phyloP scores from a whole-genome alignment of 768 basidiomycete genomes.

The Termitomyces sp. region DNA sequence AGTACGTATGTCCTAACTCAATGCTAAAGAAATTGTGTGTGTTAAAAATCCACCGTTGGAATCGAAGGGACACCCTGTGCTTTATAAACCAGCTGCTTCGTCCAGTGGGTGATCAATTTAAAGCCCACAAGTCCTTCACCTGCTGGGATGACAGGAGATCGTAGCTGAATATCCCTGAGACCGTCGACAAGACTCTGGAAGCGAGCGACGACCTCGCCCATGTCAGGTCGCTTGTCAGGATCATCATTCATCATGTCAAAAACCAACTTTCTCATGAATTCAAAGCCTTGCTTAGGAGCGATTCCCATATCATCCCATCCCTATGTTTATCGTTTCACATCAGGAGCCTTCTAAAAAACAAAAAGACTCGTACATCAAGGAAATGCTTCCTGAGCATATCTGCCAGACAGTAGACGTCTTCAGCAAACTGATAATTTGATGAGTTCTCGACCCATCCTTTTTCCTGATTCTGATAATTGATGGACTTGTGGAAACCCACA shows the following conservation, averaged over 20 bases:
- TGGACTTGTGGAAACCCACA: conserved; percentile 7
- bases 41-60: background rate
- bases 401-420: conserved; percentile 1
- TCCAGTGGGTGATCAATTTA: background rate
- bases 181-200: background rate
- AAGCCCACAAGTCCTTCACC: background rate
- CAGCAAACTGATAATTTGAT: background rate
- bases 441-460: background rate
- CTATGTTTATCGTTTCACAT: background rate
- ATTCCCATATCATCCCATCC: background rate
- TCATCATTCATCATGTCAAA: conserved; percentile 1
- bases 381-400: conserved; percentile 1
- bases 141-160: background rate
- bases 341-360: background rate
- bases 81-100: background rate
- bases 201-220: background rate
- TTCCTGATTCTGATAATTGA: background rate
- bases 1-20: background rate
- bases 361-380: background rate
- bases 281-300: conserved; percentile 4
- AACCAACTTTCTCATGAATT: conserved; percentile 2
- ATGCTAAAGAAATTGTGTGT: background rate
- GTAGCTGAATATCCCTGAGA: background rate
- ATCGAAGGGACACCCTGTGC: background rate
- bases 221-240: conserved; percentile 1